Base-by-base conservation (phyloP, 164 flowering plant species). In the Stephania cephalantha region DNA sequence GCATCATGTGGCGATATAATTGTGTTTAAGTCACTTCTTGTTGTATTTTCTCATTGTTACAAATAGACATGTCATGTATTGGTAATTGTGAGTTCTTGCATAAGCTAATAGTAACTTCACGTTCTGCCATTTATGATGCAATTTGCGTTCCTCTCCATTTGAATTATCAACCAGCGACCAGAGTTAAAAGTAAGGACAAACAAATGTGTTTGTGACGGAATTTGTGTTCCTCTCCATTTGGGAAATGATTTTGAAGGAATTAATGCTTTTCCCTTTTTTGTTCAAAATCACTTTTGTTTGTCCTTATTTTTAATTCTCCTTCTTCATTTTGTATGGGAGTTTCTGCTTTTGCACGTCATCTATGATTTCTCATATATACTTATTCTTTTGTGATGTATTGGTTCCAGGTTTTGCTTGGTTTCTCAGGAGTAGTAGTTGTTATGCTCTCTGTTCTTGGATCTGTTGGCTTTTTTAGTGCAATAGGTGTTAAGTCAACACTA, bases 401-500 rank as follows among this genome's bases (percentile, higher is more conserved):
- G 46, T 79, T 79, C 17, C 88, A 96, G 99, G 90, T 94, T 55
- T 75, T 91, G 75, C 97, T 96, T 73, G 98, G 98, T 48, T 88
- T 96, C 70, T 91, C 97, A 74, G 99, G 99, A 67, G 97, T 96
- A 76, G 12, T 90, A 73, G 91, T 96, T 79, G 99, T 96, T 70
- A 84, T 94, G 95, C 90, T 96, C 29, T 90, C 97, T 68, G 94
- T 92, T 77, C 89, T 92, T 74, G 97, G 94, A 68, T 90, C 97
- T 71, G 89, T 94, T 53, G 99, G 99, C 58, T 88, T 94, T 80
- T 96, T 94, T 86, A 96, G 99, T 88, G 94, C 90, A 17, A 80
- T 96, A 76, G 99, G 99, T 53, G 94, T 96, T 63, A 92, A 96
- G 83, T 96, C 99, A 69, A 96, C 99, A 20, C 87, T 96, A 9